Evolutionary conservation across 441 rosid species (phyloP), one percentile per base, ranked within the genome.

Genomic region (Erysimum pusillum): DNA sequence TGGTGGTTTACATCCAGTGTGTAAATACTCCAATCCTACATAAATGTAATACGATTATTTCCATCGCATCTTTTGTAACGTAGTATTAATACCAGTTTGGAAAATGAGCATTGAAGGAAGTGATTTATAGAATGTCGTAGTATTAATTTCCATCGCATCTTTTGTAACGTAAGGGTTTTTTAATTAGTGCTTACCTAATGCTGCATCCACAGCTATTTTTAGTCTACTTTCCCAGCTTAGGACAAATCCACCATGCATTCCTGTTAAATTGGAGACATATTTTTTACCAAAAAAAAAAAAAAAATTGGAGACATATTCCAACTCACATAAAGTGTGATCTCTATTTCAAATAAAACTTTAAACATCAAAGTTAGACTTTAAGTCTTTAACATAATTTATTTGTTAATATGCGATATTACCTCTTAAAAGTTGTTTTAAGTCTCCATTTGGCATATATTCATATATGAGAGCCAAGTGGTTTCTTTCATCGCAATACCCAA

Each of bases 361-460:
- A 22, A 45, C 72, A 42, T 66, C 20, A 81, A 22, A 1, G 58
- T 53, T 53, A 10, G 35, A 25, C n/a, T n/a, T n/a, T n/a, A n/a
- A n/a, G n/a, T n/a, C 12, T 18, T n/a, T 18, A 11, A 52, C 3
- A 22, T 0, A 53, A 22, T 22, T 22, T 22, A 1, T 22, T 6
- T 10, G 6, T 22, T 5, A 25, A 28, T 14, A 7, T 32, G 11
- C 12, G 7, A 1, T 32, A 32, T 57, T 17, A 76, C 75, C 79
- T 61, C 49, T 69, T 7, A 76, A 15, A 52, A 69, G 79, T 9
- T 76, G 65, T 13, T 68, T 76, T 3, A 69, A 45, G 73, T 86
- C 82, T 76, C 96, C 96, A 42, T 57, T 63, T 3, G 82, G 79
- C 89, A 89, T 86, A 74, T 68, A 76, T 0, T 76, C 79, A 0